A percentile compares a stretch with the other conserved stretches of the same genome.
phyloP scores from a whole-genome alignment of 2,329 filamentous ascomycete genomes.

The Drechslerella coelobrocha region DNA sequence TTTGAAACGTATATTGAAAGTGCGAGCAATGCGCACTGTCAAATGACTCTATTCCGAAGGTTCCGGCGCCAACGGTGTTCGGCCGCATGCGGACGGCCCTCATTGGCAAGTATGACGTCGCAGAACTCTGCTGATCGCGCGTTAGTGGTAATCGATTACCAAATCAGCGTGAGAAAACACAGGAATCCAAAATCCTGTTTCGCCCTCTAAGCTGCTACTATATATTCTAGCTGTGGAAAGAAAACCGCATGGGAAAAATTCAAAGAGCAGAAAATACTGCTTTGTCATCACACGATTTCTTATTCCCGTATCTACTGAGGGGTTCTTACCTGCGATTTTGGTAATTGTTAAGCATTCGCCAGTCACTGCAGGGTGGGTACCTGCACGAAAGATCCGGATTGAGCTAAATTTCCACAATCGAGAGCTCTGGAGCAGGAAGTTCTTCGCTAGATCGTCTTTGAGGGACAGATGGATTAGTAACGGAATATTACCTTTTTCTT shows the following conservation, averaged over 20 bases:
- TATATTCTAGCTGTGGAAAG: no score
- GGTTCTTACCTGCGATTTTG: no score
- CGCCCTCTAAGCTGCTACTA: neutral
- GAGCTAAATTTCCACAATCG: neutral
- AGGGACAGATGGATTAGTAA: neutral
- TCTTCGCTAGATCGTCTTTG: neutral
- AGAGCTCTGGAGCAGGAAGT: conserved; percentile 1
- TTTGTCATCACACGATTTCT: neutral
- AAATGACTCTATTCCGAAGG: neutral
- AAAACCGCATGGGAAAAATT: no score
- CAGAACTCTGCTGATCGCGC: neutral
- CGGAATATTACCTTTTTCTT: neutral
- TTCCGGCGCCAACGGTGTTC: neutral
- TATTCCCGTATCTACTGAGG: neutral
- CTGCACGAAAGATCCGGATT: neutral
- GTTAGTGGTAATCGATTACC: neutral
- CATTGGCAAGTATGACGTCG: no score
- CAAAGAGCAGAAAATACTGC: no score
- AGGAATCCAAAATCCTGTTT: neutral
- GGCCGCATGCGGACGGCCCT: neutral
- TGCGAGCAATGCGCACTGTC: no score
- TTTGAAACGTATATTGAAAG: no score
- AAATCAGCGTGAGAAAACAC: neutral
- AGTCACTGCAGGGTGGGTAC: no score
- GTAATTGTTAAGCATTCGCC: no score